Percentiles rank a stretch among this genome's conserved stretches.
Conservation (phyloP, 345 rosid species). For the Eutrema japonicum region DNA sequence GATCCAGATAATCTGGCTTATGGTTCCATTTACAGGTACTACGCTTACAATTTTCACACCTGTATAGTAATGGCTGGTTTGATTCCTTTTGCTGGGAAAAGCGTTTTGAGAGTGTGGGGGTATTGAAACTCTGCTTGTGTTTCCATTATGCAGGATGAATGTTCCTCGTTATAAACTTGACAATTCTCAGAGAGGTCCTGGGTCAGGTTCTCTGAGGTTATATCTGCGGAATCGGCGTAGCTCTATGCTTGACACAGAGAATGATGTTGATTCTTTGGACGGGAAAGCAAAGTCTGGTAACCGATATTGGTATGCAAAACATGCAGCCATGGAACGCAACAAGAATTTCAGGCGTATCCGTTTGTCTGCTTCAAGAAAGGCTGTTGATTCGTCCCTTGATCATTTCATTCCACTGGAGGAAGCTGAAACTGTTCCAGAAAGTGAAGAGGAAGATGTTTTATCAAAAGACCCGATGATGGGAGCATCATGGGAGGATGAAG, state of each 20-base stretch:
- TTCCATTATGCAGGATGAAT: conserved; percentile 69
- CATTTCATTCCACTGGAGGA: conserved; percentile 72
- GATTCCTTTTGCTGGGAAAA: not conserved
- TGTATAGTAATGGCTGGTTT: conserved; percentile 6
- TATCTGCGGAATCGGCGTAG: conserved; percentile 45
- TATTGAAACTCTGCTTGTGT: conserved; percentile 6
- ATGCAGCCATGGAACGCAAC: conserved; percentile 70
- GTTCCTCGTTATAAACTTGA: conserved; percentile 74
- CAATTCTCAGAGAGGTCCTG: conserved; percentile 46
- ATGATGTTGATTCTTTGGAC: conserved; percentile 72
- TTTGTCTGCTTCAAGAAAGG: conserved; percentile 49
- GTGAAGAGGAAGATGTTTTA: conserved; percentile 42
- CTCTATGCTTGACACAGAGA: conserved; percentile 60
- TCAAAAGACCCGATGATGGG: conserved; percentile 48
- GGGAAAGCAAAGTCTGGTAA: conserved; percentile 64
- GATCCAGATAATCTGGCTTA: conserved; percentile 85
- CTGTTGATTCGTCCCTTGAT: conserved; percentile 40
- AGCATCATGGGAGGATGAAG: conserved; percentile 97
- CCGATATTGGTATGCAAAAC: conserved; percentile 86
- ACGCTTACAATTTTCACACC: not conserved
- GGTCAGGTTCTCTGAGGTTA: conserved; percentile 46
- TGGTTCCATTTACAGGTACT: conserved; percentile 81
- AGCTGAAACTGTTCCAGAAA: conserved; percentile 40
- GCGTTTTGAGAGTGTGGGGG: conserved; percentile 3
- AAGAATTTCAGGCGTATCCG: conserved; percentile 65